Base-by-base conservation (phyloP, 2,329 filamentous ascomycete genomes). In the Aspergillus quadrilineatus region DNA sequence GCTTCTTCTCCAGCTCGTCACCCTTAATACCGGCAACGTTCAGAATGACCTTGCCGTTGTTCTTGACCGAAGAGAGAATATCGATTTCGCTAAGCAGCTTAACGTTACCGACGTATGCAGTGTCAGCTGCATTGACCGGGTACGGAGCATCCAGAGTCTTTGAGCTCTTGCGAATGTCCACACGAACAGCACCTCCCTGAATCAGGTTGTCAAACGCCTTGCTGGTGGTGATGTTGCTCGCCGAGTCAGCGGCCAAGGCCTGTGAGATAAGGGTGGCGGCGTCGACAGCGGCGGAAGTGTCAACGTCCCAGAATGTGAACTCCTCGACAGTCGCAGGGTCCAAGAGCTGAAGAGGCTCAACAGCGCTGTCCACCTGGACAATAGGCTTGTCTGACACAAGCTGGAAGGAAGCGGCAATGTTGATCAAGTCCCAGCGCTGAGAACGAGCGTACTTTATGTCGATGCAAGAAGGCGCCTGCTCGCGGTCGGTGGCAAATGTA, bases 221-320 rank as follows among this genome's bases (percentile, higher is more conserved):
- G 63, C 80, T 82, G 36, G 83, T 79, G 45, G 83, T 82, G 46
- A 89, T 81, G 61, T 87, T 88, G 69, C 80, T 80, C 0, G 82
- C 74, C 8, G 83, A 83, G 65, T 87, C 84, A 32, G 78, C 80
- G 3, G 85, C 82, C 36, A 88, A 73, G 7, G 86, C 78, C 68
- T 85, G 80, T 41, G 81, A 83, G 48, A 88, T 70, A 45, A 77
- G 83, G 22, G 83, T 76, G 9, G 91, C 87, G 1, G 90, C 86
- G 57, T 80, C 79, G 50, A 82, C 80, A 50, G 88, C 83, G 1
- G 80, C 75, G 29, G 92, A 92, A 72, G 86, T 83, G 69, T 96
- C 93, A 41, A 89, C 72, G 65, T 97, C 90, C 92, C 92, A 97
- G 82, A 99, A 97, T 10, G 87, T 88, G 78, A 94, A 97, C 75